Evolutionary conservation across 2,329 filamentous ascomycete genomes (phyloP).

Genomic region (Neocatenulostroma microsporum): DNA sequence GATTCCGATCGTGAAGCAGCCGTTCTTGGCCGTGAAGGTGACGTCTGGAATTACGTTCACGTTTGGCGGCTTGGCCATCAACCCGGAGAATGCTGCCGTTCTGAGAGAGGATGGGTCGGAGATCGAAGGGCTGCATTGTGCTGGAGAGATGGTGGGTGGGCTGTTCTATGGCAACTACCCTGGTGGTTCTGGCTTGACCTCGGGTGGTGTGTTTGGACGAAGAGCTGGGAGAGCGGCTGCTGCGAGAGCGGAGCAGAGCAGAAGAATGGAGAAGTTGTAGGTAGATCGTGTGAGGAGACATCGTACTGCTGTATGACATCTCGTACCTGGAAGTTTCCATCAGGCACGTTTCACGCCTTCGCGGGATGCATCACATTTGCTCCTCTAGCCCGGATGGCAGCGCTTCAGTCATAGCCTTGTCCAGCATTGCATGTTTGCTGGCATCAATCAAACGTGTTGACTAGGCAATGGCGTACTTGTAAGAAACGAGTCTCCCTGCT

Average conservation of each 20-base stretch:
- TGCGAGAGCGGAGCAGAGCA: slow-evolving; percentile 5
- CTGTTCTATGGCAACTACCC: slow-evolving; percentile 58
- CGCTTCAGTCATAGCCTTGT: too few species aligned
- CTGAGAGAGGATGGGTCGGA: slow-evolving; percentile 35
- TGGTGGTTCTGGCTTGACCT: slow-evolving; percentile 55
- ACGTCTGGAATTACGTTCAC: slow-evolving; percentile 61
- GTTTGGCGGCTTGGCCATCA: slow-evolving; percentile 55
- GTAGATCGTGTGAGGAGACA: too few species aligned
- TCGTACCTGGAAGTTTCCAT: too few species aligned
- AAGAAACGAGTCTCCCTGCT: too few species aligned
- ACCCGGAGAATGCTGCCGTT: slow-evolving; percentile 48
- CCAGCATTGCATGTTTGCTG: too few species aligned
- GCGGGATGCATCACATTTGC: too few species aligned
- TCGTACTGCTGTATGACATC: too few species aligned
- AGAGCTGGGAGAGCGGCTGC: slow-evolving; percentile 34
- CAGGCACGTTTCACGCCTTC: too few species aligned
- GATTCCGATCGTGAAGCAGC: slow-evolving; percentile 47
- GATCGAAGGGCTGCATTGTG: slow-evolving; percentile 53
- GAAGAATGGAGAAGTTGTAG: slow-evolving; percentile 2
- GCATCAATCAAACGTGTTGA: too few species aligned
- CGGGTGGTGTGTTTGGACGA: slow-evolving; percentile 49
- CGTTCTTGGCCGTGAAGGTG: slow-evolving; percentile 57
- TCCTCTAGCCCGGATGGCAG: too few species aligned
- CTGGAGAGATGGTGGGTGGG: slow-evolving; percentile 60
- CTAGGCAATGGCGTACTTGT: too few species aligned